Evolutionary conservation across 2,329 filamentous ascomycete species (phyloP).

Genomic region (Xylariomycetidae sp.): DNA sequence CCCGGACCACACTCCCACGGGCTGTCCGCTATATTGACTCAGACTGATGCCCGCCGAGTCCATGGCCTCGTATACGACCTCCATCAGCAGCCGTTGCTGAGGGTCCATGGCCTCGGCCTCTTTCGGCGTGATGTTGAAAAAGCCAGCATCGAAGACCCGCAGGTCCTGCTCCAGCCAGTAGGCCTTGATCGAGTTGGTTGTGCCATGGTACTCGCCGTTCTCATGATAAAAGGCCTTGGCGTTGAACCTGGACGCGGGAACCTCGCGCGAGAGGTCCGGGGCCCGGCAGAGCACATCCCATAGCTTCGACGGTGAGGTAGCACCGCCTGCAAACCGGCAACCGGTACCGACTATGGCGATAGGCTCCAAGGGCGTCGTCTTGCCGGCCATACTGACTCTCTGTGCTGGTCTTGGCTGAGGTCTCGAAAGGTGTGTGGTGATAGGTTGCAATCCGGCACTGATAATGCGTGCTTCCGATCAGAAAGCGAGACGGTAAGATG

Average conservation of each 20-base stretch:
- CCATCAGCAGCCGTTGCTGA: constrained; percentile 27
- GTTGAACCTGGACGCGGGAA: constrained; percentile 20
- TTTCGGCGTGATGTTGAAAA: constrained; percentile 30
- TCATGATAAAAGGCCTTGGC: constrained; percentile 23
- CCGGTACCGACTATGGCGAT: constrained; percentile 25
- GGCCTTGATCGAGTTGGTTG: constrained; percentile 23
- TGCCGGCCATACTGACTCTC: constrained; percentile 12
- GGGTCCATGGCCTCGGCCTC: constrained; percentile 30
- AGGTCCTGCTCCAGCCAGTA: constrained; percentile 25
- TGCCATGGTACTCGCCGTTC: constrained; percentile 25
- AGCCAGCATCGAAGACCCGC: constrained; percentile 23
- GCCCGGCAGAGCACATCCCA: constrained; percentile 21
- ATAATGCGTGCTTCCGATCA: not conserved
- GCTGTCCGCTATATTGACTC: constrained; percentile 18
- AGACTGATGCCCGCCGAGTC: constrained; percentile 26
- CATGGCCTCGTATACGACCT: constrained; percentile 31
- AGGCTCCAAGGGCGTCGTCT: constrained; percentile 14
- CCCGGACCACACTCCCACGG: constrained; percentile 27
- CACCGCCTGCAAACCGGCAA: constrained; percentile 24
- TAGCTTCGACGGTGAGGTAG: constrained; percentile 20
- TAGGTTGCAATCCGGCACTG: not conserved
- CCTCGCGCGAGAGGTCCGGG: constrained; percentile 23
- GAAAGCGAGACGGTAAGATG: not conserved
- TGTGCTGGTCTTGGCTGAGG: not conserved
- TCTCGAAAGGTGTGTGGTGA: not conserved